Conservation (phyloP, 108 stramenopile genomes). For the Cyclotella baltica region DNA sequence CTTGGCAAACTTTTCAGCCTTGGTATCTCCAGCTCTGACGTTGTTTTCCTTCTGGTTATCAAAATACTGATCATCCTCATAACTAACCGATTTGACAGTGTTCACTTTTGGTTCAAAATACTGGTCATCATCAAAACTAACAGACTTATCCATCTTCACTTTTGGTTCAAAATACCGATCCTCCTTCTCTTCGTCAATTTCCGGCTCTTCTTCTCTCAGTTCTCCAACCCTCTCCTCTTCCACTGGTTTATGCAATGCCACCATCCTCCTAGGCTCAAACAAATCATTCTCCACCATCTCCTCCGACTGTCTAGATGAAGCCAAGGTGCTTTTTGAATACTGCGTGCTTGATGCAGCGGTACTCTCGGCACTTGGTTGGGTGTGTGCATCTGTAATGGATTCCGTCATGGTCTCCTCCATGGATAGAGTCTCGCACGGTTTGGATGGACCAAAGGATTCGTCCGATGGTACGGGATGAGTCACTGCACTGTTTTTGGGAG, state of each 20-base stretch:
- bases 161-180: no score
- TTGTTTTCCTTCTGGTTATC: background rate
- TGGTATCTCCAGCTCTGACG: slow-evolving; percentile 1
- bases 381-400: slow-evolving; percentile 7
- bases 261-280: background rate
- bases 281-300: slow-evolving; percentile 5
- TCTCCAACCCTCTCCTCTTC: background rate
- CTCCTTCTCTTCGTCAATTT: no score
- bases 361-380: slow-evolving; percentile 14
- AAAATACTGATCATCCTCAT: background rate
- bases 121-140: no score
- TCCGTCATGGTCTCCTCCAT: slow-evolving; percentile 17
- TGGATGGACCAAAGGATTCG: slow-evolving; percentile 6
- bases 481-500: background rate
- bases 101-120: no score
- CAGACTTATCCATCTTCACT: no score
- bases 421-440: background rate
- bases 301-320: background rate
- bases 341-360: background rate
- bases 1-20: slow-evolving; percentile 36
- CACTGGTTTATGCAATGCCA: background rate
- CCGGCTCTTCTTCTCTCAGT: background rate
- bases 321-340: background rate
- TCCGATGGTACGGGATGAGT: slow-evolving; percentile 12
- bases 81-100: no score